Percentiles rank a stretch among this genome's conserved stretches.
These are phyloP conservation scores for Phylloporus rhodoxanthus DNA, from an alignment of 768 basidiomycete species.

Conservation along the genomic window DNA sequence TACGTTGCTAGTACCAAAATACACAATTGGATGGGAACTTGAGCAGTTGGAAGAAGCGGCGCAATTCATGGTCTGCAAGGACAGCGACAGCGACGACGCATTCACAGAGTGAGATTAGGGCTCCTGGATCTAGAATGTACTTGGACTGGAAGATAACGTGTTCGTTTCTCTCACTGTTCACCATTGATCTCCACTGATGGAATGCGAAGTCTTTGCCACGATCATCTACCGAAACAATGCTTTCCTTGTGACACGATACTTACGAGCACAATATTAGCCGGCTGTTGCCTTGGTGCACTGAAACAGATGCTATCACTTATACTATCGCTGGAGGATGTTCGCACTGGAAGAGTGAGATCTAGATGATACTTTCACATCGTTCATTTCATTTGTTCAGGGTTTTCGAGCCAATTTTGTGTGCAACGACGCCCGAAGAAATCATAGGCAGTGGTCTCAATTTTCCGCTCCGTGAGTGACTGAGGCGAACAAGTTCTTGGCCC, in stretches of 20 bases:
- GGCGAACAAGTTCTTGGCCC: background rate
- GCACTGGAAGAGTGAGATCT: background rate
- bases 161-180: background rate
- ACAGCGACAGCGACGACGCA: constrained; percentile 72
- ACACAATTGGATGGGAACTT: constrained; percentile 62
- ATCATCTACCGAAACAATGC: background rate
- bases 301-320: background rate
- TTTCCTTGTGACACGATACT: background rate
- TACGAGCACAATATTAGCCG: background rate
- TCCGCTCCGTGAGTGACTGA: background rate
- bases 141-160: background rate
- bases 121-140: background rate
- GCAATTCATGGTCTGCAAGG: constrained; percentile 30
- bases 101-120: constrained; percentile 23
- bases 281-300: background rate
- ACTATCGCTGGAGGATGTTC: background rate
- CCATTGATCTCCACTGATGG: background rate
- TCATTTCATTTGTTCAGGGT: background rate
- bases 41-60: constrained; percentile 59
- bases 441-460: background rate
- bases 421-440: background rate
- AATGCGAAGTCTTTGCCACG: background rate
- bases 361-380: background rate
- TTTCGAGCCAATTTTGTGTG: background rate
- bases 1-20: constrained; percentile 44